Base-by-base conservation (phyloP, 306 rosid species). In the Sophora flavescens region DNA sequence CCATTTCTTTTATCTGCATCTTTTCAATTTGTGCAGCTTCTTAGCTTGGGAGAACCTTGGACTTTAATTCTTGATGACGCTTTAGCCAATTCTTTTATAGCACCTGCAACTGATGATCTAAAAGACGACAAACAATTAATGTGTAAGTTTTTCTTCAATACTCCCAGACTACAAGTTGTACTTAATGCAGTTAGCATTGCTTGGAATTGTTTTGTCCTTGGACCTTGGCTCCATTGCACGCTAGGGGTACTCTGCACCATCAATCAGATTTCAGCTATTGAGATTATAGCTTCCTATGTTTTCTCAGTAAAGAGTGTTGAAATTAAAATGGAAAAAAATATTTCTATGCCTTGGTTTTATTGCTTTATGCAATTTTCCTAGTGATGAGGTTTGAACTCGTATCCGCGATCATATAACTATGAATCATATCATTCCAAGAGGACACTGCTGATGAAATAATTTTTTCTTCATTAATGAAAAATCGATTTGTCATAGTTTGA, bases 51-150 rank as follows among this genome's bases (percentile, higher is more conserved):
- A 78, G 85, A 88, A 61, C 84, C 97, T 50, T 95, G 97, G 96
- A 95, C 92, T 38, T 83, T 95, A 63, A 83, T 92, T 85, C 92
- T 95, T 36, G 99, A 95, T 68, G 99, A 95, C 64, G 97, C 97
- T 56, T 75, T 95, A 66, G 93, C 97, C 63, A 95, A 95, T 80
- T 95, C 97, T 50, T 95, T 95, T 72, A 13, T 95, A 26, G 97
- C 99, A 62, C 99, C 97, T 2, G 92, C 63, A 32, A 92, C 97
- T 16, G 97, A 92, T 51, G 88, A 92, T 78, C 81, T 95, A 63
- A 88, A 87, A 82, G 97, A 89, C 13, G 99, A 95, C 82, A 77
- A 69, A 63, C 99, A 95, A 87, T 75, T 95, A 68, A 68, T 79
- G 47, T 87, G 99, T 95, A 87, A 89, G 99, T 81, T 68, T 45